Evolutionary conservation across 495 filamentous ascomycete species (phyloP).

Genomic region (Acidiella bohemica): DNA sequence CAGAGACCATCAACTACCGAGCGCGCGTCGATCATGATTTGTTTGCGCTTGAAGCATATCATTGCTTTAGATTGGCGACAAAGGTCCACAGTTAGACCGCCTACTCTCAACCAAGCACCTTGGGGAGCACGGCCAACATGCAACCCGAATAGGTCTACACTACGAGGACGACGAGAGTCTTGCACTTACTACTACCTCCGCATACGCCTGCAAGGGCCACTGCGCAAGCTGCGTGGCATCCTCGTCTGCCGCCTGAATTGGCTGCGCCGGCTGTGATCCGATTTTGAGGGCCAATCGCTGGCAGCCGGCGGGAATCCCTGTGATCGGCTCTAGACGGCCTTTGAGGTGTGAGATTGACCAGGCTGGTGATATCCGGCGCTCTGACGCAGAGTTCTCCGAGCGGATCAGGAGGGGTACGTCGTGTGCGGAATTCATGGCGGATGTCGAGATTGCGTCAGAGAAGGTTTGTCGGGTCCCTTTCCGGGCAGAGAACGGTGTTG

Average conservation of each 20-base stretch:
- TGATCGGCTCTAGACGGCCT: constrained; percentile 81
- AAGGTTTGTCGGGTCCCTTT: too few species aligned
- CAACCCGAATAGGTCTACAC: too few species aligned
- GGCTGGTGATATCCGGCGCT: constrained; percentile 80
- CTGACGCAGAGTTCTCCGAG: constrained; percentile 59
- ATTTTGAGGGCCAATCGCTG: constrained; percentile 60
- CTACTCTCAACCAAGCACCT: too few species aligned
- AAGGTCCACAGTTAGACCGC: too few species aligned
- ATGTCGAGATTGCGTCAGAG: too few species aligned
- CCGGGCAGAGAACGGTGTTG: too few species aligned
- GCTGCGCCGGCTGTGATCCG: constrained; percentile 37
- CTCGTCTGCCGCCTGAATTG: constrained; percentile 53
- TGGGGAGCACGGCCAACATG: too few species aligned
- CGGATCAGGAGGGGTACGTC: constrained; percentile 79
- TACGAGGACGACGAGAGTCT: too few species aligned
- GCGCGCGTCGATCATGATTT: background rate
- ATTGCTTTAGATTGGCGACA: too few species aligned
- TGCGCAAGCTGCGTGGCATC: constrained; percentile 45
- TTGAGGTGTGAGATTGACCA: constrained; percentile 85
- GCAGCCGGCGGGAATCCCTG: constrained; percentile 69
- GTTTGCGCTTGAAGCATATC: background rate
- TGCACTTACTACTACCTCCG: constrained; percentile 59
- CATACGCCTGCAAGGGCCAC: constrained; percentile 56
- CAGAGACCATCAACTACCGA: too few species aligned
- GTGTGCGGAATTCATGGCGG: constrained; percentile 20